Percentiles rank a stretch among this genome's conserved stretches.
phyloP scores from a whole-genome alignment of 495 filamentous ascomycete species.

The Aspergillus steynii region DNA sequence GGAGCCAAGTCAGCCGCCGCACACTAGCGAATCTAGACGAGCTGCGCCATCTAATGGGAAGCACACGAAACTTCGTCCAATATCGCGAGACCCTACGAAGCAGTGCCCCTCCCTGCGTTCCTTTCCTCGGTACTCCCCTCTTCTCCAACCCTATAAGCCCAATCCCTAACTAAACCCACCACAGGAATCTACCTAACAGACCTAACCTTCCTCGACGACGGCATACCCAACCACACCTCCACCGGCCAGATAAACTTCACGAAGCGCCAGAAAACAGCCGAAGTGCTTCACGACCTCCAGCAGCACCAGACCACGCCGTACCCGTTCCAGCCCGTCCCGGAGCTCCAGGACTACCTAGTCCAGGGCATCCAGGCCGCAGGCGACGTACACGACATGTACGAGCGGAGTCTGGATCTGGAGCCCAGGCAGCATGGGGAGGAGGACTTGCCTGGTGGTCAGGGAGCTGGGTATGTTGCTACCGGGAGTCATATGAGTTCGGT shows the following conservation, averaged over 20 bases:
- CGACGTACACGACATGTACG: conserved; percentile 92
- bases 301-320: conserved; percentile 90
- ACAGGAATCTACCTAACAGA: conserved; percentile 89
- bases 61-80: conserved; percentile 88
- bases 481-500: conserved; percentile 44
- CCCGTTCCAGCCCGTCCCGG: conserved; percentile 74
- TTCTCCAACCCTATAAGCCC: conserved; percentile 4
- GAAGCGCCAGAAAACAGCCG: conserved; percentile 90
- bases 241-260: conserved; percentile 90
- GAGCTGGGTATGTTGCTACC: conserved; percentile 43
- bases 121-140: conserved; percentile 76
- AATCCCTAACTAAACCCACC: background rate
- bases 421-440: conserved; percentile 88
- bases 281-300: conserved; percentile 88
- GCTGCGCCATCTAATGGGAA: conserved; percentile 84
- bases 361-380: conserved; percentile 79
- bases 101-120: conserved; percentile 87
- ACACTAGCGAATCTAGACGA: conserved; percentile 69
- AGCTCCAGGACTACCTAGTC: conserved; percentile 89
- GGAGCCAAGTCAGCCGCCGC: conserved; percentile 78
- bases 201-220: conserved; percentile 94
- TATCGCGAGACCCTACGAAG: conserved; percentile 82
- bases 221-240: conserved; percentile 86
- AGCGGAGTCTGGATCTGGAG: conserved; percentile 81
- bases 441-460: conserved; percentile 22